phyloP scores from a whole-genome alignment of 2,329 filamentous ascomycete genomes.

The Exophiala aquamarina region DNA sequence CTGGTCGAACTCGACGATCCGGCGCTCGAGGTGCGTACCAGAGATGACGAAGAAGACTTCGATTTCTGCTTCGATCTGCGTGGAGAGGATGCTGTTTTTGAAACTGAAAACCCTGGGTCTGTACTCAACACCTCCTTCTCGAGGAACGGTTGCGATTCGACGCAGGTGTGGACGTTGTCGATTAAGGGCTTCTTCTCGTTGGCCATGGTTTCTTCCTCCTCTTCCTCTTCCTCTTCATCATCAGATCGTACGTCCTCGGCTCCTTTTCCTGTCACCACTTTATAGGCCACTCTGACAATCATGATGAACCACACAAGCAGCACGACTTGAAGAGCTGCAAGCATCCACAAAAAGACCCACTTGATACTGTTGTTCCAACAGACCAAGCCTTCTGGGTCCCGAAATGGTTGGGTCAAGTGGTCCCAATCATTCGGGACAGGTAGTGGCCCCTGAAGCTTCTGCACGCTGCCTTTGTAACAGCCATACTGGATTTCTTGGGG shows the following conservation, averaged over 20 bases:
- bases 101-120: constrained; percentile 20
- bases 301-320: constrained; percentile 86
- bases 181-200: constrained; percentile 10
- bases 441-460: constrained; percentile 57
- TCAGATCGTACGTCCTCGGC: constrained; percentile 89
- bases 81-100: constrained; percentile 5
- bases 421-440: constrained; percentile 51
- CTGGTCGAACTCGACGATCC: constrained; percentile 1
- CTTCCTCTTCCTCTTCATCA: constrained; percentile 71
- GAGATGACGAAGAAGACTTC: constrained; percentile 9
- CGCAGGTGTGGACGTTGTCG: constrained; percentile 15
- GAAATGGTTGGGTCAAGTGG: constrained; percentile 74
- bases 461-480: constrained; percentile 66
- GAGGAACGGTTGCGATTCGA: constrained; percentile 17
- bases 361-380: constrained; percentile 77
- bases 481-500: constrained; percentile 63
- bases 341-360: constrained; percentile 72
- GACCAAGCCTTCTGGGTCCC: constrained; percentile 68
- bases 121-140: constrained; percentile 26
- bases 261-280: constrained; percentile 71
- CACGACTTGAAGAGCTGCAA: constrained; percentile 76
- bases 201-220: constrained; percentile 44
- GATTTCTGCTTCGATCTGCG: constrained; percentile 11
- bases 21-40: constrained; percentile 9
- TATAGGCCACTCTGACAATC: constrained; percentile 79